Base-by-base conservation (phyloP, 345 rosid species). In the Carallia brachiata region DNA sequence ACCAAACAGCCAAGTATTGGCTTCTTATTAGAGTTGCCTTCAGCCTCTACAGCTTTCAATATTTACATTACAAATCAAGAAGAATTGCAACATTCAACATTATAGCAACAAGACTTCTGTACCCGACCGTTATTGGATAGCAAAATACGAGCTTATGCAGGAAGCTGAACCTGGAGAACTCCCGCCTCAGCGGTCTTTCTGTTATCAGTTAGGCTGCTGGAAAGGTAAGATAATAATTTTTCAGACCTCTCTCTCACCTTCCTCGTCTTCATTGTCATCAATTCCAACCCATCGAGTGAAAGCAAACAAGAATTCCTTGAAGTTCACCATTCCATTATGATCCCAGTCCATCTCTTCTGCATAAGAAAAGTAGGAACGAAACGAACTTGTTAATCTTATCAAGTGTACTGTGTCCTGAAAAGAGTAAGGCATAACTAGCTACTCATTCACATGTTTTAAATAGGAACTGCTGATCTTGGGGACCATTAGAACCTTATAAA, bases 321-420 rank as follows among this genome's bases (percentile, higher is more conserved):
- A 89, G 78, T 87, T 95, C 78, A 95, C 97, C 86, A 79, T 79
- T 39, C 97, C 99, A 61, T 90, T 95, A 61, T 80, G 92, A 81
- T 95, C 99, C 97, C 99, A 95, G 85, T 95, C 99, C 99, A 95
- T 92, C 81, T 95, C 99, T 77, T 92, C 97, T 94, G 92, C 85
- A 85, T 40, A 6, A 52, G 18, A 39, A 27, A 67, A 53, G 53
- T 9, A 54, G 15, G 32, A 19, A 13, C 2, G 9, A 28, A 19
- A 13, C 2, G 9, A 28, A 37, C 44, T 60, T 52, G 30, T 39
- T 52, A n/a, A 32, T 6, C 52, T 52, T 13, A 56, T 28, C 17
- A 56, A 39, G 32, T n/a, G 7, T 15, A 30, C 23, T 23, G 23
- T 23, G 23, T 31, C 5, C 28, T 37, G 18, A 63, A 12, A 61